phyloP scores from a whole-genome alignment of 1,284 basidiomycete species.

The Leccinum pachyderme region DNA sequence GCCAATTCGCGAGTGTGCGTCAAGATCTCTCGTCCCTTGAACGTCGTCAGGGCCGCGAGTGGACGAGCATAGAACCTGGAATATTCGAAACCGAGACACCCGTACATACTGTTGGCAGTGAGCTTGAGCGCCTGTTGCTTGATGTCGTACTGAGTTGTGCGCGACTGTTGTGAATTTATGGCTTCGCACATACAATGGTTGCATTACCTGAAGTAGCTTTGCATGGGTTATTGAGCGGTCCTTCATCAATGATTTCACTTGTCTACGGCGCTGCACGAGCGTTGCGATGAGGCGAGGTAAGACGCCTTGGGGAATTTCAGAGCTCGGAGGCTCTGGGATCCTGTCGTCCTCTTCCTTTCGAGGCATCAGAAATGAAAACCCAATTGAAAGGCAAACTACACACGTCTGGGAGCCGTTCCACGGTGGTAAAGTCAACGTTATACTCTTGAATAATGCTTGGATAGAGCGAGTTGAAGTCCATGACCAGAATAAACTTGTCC shows the following conservation, averaged over 20 bases:
- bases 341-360: constrained; percentile 74
- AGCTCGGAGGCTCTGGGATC: constrained; percentile 85
- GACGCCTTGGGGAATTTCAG: constrained; percentile 79
- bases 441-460: constrained; percentile 99
- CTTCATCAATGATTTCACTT: constrained; percentile 97
- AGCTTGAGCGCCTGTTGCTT: constrained; percentile 97
- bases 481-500: constrained; percentile 97
- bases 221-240: constrained; percentile 75
- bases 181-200: background rate
- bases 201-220: constrained; percentile 81
- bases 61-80: constrained; percentile 98
- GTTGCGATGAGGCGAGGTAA: constrained; percentile 95
- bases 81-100: constrained; percentile 97
- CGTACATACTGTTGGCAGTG: constrained; percentile 99
- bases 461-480: constrained; percentile 99
- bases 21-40: constrained; percentile 97
- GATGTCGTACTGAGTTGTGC: constrained; percentile 78
- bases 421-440: constrained; percentile 99
- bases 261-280: constrained; percentile 84
- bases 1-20: constrained; percentile 93
- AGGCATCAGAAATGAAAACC: constrained; percentile 2
- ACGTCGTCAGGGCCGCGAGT: constrained; percentile 94
- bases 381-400: constrained; percentile 26
- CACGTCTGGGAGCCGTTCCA: constrained; percentile 74
- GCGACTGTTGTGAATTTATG: constrained; percentile 8